Percentiles rank a stretch among this genome's conserved stretches.
Evolutionary conservation across 2,329 filamentous ascomycete species (phyloP).

Genomic region (Ilyonectria robusta): DNA sequence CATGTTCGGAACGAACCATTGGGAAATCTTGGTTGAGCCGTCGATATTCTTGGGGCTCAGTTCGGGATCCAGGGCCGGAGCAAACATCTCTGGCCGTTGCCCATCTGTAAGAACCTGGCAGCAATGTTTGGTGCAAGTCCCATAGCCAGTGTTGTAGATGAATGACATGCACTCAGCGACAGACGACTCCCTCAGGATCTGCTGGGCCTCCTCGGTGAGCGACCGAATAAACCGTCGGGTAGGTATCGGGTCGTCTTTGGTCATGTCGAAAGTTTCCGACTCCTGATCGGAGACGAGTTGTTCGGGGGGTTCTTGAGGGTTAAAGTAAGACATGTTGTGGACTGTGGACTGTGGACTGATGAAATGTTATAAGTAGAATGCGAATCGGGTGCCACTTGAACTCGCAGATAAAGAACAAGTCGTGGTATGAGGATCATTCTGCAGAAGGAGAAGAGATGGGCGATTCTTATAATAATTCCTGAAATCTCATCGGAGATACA

Average conservation of each 20-base stretch:
- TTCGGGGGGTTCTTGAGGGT: too few relatives aligned
- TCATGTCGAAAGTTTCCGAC: not conserved
- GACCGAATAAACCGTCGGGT: not conserved
- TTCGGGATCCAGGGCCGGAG: not conserved
- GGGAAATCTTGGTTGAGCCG: not conserved
- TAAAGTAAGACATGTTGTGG: too few relatives aligned
- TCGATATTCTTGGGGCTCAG: not conserved
- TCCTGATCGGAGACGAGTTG: too few relatives aligned
- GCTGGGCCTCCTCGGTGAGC: not conserved
- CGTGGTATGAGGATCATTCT: too few relatives aligned
- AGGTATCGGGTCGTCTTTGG: not conserved
- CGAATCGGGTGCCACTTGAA: not conserved
- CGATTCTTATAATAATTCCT: too few relatives aligned
- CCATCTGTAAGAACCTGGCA: not conserved
- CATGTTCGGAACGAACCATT: not conserved
- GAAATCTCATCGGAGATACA: too few relatives aligned
- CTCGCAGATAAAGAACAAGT: too few relatives aligned
- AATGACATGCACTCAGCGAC: slow-evolving; percentile 5
- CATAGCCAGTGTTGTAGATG: slow-evolving; percentile 17
- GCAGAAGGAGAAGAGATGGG: too few relatives aligned
- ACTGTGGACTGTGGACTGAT: not conserved
- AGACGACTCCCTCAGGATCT: not conserved
- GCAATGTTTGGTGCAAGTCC: slow-evolving; percentile 12
- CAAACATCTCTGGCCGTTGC: not conserved
- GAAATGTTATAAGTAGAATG: too few relatives aligned